Evolutionary conservation across 495 filamentous ascomycete species (phyloP).

Genomic region (Glutinoglossum americanum): DNA sequence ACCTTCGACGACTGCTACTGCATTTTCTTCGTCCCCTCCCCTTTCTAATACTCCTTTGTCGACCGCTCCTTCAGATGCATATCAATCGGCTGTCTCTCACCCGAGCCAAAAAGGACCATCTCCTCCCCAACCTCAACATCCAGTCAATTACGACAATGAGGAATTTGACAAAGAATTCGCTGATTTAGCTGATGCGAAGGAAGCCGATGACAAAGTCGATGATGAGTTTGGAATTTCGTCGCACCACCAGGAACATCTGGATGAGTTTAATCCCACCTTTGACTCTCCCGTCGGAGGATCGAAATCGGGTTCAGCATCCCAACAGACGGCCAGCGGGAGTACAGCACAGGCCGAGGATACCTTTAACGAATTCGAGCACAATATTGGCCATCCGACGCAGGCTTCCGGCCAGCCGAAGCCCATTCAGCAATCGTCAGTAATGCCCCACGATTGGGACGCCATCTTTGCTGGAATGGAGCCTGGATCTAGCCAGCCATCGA

Average conservation of each 20-base stretch:
- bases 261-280: conserved; percentile 53
- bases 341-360: neutral
- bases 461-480: conserved; percentile 62
- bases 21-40: conserved; percentile 11
- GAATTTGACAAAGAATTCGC: conserved; percentile 78
- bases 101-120: conserved; percentile 13
- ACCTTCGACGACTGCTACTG: conserved; percentile 12
- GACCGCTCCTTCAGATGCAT: conserved; percentile 16
- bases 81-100: conserved; percentile 16
- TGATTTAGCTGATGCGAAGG: conserved; percentile 71
- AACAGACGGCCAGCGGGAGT: conserved; percentile 1
- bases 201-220: conserved; percentile 50
- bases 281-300: conserved; percentile 24
- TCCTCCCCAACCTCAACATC: conserved; percentile 18
- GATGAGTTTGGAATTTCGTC: conserved; percentile 29
- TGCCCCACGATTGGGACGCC: conserved; percentile 78
- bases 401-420: conserved; percentile 2
- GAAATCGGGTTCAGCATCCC: conserved; percentile 1
- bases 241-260: conserved; percentile 21
- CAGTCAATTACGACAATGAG: conserved; percentile 32
- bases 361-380: conserved; percentile 5
- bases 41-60: conserved; percentile 5
- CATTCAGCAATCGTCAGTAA: conserved; percentile 14
- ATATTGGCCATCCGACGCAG: neutral
- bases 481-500: conserved; percentile 9